Evolutionary conservation across 805 yeast species (phyloP), one percentile per base, ranked within the genome.

Genomic region (Diddensiella transvaalensis): DNA sequence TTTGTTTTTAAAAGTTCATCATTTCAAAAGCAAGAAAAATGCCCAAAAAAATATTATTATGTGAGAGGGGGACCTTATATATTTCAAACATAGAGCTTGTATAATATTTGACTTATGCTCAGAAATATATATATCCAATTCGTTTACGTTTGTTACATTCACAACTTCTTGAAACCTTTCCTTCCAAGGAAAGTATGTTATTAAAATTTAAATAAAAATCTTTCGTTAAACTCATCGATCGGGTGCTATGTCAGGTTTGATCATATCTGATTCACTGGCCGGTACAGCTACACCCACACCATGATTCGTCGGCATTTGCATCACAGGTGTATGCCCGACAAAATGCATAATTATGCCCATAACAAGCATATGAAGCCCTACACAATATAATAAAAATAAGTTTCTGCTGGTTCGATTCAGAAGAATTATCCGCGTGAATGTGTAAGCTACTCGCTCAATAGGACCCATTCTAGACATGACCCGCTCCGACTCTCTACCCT

Each of bases 401-500:
- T 83, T 76, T 58, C 97, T 69, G 5, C 90, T 81, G 13, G 80
- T 67, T 54, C 84, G 75, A 45, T 87, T 87, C 15, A 90, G 83
- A 49, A 89, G 69, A n/a, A 89, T 77, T 0, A 85, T 77, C 55
- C 87, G 74, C 1, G 95, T 83, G 52, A 85, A 73, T 49, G 82
- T 79, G 50, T 82, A 79, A 54, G 83, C 85, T n/a, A 86, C 66
- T 50, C 95, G 74, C 58, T 93, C 97, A 48, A 85, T 62, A 1
- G 93, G 85, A 1, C 90, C 81, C 63, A 89, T 72, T 42, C 79
- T 76, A 4, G 89, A 79, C 44, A 77, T 75, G 41, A 85, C 82
- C 55, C 96, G 73, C 58, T 84, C 88, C 30, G 85, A 78, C 61
- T 88, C 96, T 53, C 80, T 71, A 40, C 81, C 76, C 58, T 95